These are phyloP conservation scores for Prunus mongolica DNA, from an alignment of 306 rosid genomes.

Conservation along the genomic window DNA sequence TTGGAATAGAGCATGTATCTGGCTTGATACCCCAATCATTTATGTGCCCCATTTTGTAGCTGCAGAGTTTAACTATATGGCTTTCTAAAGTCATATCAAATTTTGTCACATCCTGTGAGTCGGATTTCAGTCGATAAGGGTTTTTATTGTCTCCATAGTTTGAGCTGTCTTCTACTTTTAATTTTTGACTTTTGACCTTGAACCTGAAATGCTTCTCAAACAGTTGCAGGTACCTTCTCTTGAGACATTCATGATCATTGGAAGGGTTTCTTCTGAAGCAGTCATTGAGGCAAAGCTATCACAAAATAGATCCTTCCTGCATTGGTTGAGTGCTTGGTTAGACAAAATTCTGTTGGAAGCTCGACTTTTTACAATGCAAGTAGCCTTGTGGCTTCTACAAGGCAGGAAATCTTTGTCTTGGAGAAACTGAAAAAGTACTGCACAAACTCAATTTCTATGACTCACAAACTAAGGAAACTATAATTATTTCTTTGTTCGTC, in stretches of 20 bases:
- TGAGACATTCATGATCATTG: conserved; percentile 76
- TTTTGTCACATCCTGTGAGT: background rate
- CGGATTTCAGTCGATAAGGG: background rate
- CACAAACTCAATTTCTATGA: no score
- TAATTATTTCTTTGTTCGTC: no score
- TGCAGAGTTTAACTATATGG: background rate
- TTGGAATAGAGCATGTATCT: conserved; percentile 9
- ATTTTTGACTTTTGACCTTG: background rate
- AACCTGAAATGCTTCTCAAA: conserved; percentile 19
- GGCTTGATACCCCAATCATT: background rate
- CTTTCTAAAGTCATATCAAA: background rate
- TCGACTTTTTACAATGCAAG: conserved; percentile 66
- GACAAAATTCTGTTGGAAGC: conserved; percentile 61
- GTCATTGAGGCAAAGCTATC: conserved; percentile 62
- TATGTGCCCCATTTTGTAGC: background rate
- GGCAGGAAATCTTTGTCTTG: conserved; percentile 48
- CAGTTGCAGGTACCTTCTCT: conserved; percentile 90
- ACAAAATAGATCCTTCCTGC: conserved; percentile 51
- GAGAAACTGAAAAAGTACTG: conserved; percentile 28
- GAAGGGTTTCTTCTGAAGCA: conserved; percentile 88
- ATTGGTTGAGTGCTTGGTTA: conserved; percentile 48
- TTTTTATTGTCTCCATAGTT: no score
- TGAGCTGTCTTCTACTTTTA: background rate
- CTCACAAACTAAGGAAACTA: no score
- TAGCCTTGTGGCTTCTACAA: conserved; percentile 70